A percentile compares a stretch with the other conserved stretches of the same genome.
These are phyloP conservation scores for Stereocaulon alpinum DNA, from an alignment of 495 filamentous ascomycete genomes.

Conservation along the genomic window DNA sequence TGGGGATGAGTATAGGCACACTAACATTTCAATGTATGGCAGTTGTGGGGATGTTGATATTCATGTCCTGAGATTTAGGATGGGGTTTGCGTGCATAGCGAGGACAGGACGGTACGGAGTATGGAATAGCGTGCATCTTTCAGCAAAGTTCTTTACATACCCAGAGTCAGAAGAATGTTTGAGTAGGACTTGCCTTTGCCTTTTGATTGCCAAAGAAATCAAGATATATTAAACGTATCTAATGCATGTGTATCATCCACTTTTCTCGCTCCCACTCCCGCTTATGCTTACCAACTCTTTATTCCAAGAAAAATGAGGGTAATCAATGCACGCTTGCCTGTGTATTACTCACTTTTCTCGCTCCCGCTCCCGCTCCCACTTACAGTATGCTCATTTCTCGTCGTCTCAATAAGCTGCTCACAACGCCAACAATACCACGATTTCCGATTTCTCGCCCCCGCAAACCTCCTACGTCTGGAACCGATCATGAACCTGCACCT, in stretches of 20 bases:
- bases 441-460: background rate
- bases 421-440: no score
- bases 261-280: no score
- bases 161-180: background rate
- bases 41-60: background rate
- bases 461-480: slow-evolving; percentile 1
- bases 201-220: no score
- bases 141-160: background rate
- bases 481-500: slow-evolving; percentile 9
- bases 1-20: slow-evolving; percentile 1
- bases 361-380: no score
- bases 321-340: background rate
- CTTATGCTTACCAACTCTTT: no score
- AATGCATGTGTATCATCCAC: no score
- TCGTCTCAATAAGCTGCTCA: no score
- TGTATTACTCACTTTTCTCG: background rate
- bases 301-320: no score
- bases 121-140: background rate
- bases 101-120: background rate
- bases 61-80: background rate
- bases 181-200: background rate
- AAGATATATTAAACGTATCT: no score
- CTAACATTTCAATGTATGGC: no score
- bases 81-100: slow-evolving; percentile 3
- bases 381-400: no score